These are phyloP conservation scores for Monosporozyma aerobia DNA, from an alignment of 805 yeast species.

Conservation along the genomic window DNA sequence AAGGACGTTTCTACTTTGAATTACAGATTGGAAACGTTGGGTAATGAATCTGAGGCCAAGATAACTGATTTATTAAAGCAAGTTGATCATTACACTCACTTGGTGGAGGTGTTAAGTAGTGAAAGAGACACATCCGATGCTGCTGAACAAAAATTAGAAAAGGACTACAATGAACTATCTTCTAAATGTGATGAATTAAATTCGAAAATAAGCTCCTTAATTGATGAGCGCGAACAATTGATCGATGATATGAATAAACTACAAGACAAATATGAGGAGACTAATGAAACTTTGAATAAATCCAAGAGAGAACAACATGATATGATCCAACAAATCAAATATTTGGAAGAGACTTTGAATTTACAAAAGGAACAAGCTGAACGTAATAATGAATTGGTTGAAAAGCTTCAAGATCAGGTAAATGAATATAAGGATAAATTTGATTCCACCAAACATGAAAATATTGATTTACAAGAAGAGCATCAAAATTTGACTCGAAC, in stretches of 20 bases:
- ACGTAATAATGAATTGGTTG: conserved; percentile 31
- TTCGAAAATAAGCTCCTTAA: conserved; percentile 50
- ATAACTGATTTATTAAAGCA: conserved; percentile 35
- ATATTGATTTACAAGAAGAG: conserved; percentile 53
- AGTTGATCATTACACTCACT: conserved; percentile 34
- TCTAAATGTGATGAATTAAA: conserved; percentile 50
- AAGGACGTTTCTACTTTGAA: conserved; percentile 55
- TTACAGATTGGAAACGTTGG: conserved; percentile 49
- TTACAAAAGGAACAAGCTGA: conserved; percentile 26
- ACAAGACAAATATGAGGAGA: conserved; percentile 26
- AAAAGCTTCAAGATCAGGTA: conserved; percentile 28
- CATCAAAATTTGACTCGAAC: conserved; percentile 52
- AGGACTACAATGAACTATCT: conserved; percentile 36
- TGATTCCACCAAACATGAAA: conserved; percentile 42
- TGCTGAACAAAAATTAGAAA: conserved; percentile 38
- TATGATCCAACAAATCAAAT: conserved; percentile 13
- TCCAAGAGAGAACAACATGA: conserved; percentile 18
- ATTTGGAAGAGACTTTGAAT: conserved; percentile 24
- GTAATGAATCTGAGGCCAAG: conserved; percentile 31
- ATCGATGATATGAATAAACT: conserved; percentile 40
- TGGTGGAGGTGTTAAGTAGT: conserved; percentile 34
- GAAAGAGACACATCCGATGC: conserved; percentile 36
- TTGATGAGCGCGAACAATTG: conserved; percentile 54
- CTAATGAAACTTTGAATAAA: conserved; percentile 10
- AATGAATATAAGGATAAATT: conserved; percentile 26